Evolutionary conservation across 352 stramenopile genomes (phyloP).

Genomic region (Phytophthora pisi): DNA sequence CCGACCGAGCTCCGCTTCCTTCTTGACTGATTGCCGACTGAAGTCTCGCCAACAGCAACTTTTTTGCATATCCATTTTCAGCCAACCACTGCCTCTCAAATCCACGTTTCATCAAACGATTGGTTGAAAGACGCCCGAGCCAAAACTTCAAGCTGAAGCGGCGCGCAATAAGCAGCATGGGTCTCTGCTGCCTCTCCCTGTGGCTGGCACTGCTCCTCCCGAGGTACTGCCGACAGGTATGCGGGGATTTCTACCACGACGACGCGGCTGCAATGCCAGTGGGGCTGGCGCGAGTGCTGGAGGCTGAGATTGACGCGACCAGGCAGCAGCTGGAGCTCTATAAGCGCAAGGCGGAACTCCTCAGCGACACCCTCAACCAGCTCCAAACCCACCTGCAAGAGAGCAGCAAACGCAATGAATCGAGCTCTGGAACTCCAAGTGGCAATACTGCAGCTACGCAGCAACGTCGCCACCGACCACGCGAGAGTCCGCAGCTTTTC

Average conservation of each 20-base stretch:
- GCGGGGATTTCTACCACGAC: not conserved
- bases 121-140: slow-evolving; percentile 4
- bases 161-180: slow-evolving; percentile 4
- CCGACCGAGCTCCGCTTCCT: not conserved
- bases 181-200: not conserved
- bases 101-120: slow-evolving; percentile 4
- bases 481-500: slow-evolving; percentile 23
- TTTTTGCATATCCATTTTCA: slow-evolving; percentile 13
- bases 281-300: slow-evolving; percentile 12
- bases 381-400: slow-evolving; percentile 7
- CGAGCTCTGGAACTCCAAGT: not conserved
- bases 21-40: slow-evolving; percentile 23
- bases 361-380: slow-evolving; percentile 6
- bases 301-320: slow-evolving; percentile 30
- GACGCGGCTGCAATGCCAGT: not conserved
- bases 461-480: slow-evolving; percentile 5
- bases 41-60: not conserved
- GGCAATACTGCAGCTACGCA: not conserved
- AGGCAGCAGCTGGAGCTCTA: slow-evolving; percentile 28
- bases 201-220: slow-evolving; percentile 16
- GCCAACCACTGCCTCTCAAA: slow-evolving; percentile 5
- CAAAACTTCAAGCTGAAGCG: slow-evolving; percentile 7
- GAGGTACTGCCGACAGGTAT: slow-evolving; percentile 4
- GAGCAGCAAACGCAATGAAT: not conserved
- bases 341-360: slow-evolving; percentile 22